Base-by-base conservation (phyloP, 768 basidiomycete genomes). In the Mycena indigotica region DNA sequence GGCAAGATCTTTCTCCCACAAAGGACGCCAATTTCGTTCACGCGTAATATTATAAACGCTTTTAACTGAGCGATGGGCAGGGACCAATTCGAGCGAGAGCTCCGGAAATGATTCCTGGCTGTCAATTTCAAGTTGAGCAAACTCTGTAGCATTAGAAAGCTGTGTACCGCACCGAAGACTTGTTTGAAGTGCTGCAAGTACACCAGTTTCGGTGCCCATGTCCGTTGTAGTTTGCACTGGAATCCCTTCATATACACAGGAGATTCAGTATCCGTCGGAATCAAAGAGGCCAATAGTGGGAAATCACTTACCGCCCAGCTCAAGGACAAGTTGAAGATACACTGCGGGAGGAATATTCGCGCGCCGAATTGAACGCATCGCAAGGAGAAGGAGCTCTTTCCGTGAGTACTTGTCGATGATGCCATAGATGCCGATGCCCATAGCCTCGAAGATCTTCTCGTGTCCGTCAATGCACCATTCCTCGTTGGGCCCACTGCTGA, bases 381-480 rank as follows among this genome's bases (percentile, higher is more conserved):
- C 44, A 23, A 10, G 23, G 23, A 46, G 44, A 8, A 10, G 12
- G 23, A 24, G 66, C 67, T 71, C 67, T 10, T 65, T 35, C 10
- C 64, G 60, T n/a, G 58, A 55, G 45, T 25, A 68, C 54, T 69
- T 70, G 48, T 72, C 68, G 28, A 58, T 50, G 16, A 64, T 51
- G 0, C 70, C 69, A 58, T 60, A 70, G 23, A 72, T 48, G 5
- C 61, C 61, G 50, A 70, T 66, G 5, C 68, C 69, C 68, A 72
- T 72, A 0, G n/a, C n/a, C n/a, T 30, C 25, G 1, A 30, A 30
- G 1, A 65, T 32, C 52, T 72, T 72, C 54, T 70, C 66, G 53
- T 69, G 70, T 10, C 71, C 70, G 56, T 71, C 67, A 23, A 68
- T 19, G 39, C 70, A 57, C 70, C 69, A 70, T 50, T 70, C 69